These are phyloP conservation scores for Aspergillus sclerotioniger DNA, from an alignment of 495 filamentous ascomycete genomes.

Conservation along the genomic window DNA sequence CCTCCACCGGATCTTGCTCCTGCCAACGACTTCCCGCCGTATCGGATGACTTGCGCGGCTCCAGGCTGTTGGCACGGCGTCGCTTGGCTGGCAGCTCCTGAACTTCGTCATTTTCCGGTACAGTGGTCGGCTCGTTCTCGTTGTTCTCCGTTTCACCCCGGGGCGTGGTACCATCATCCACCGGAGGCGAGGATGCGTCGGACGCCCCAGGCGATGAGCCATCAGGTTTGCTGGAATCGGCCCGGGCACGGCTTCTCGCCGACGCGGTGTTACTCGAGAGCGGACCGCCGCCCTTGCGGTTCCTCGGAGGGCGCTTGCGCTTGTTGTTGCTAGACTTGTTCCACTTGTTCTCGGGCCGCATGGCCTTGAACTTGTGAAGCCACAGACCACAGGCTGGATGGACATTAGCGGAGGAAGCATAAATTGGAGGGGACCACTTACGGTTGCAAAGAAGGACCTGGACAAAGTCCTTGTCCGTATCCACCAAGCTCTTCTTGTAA, in stretches of 20 bases:
- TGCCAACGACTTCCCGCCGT: slow-evolving; percentile 37
- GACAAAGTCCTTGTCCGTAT: slow-evolving; percentile 62
- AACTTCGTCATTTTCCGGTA: slow-evolving; percentile 25
- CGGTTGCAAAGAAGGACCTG: slow-evolving; percentile 84
- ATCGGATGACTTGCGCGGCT: slow-evolving; percentile 34
- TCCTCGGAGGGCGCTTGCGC: slow-evolving; percentile 41
- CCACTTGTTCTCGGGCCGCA: slow-evolving; percentile 83
- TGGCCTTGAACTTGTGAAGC: slow-evolving; percentile 80
- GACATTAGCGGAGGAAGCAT: slow-evolving; percentile 22
- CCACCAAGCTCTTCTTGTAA: slow-evolving; percentile 73
- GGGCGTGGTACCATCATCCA: slow-evolving; percentile 39
- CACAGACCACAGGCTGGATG: slow-evolving; percentile 80
- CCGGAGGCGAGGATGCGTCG: slow-evolving; percentile 41
- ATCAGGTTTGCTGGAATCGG: slow-evolving; percentile 26
- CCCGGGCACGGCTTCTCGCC: slow-evolving; percentile 33
- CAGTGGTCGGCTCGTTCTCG: slow-evolving; percentile 22
- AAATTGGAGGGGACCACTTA: slow-evolving; percentile 42
- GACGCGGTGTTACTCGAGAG: slow-evolving; percentile 25
- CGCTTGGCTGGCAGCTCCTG: slow-evolving; percentile 35
- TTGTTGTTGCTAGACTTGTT: slow-evolving; percentile 52
- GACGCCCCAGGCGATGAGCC: slow-evolving; percentile 44
- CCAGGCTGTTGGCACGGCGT: slow-evolving; percentile 41
- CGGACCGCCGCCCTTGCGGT: slow-evolving; percentile 34
- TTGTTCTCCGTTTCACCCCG: slow-evolving; percentile 18
- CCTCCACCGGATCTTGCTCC: slow-evolving; percentile 55